Evolutionary conservation across 139 green algal species (phyloP).

Genomic region (Coccomyxa sp.): DNA sequence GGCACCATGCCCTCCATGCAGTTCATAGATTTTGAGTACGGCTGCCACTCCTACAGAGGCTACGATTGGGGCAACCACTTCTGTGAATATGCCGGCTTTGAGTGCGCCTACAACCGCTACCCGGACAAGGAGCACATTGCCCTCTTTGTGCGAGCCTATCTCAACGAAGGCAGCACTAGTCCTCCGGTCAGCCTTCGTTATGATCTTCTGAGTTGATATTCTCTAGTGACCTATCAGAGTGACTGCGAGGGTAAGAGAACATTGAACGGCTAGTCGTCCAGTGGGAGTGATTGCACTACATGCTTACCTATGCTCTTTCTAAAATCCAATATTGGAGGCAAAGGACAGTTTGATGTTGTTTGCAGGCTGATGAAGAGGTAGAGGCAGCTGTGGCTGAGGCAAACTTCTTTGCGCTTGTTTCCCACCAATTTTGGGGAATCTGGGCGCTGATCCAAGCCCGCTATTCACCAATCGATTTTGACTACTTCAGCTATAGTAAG

Average conservation of each 20-base stretch:
- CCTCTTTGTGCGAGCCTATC: slow-evolving; percentile 67
- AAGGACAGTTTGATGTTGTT: no score
- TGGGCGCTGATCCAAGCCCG: slow-evolving; percentile 80
- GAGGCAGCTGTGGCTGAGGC: slow-evolving; percentile 53
- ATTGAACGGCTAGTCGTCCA: no score
- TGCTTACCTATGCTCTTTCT: no score
- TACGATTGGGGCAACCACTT: slow-evolving; percentile 96
- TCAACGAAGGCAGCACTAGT: slow-evolving; percentile 23
- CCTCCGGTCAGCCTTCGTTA: not conserved
- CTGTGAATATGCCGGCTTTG: slow-evolving; percentile 94
- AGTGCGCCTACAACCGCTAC: slow-evolving; percentile 83
- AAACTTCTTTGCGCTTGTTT: slow-evolving; percentile 74
- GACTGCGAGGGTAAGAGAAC: no score
- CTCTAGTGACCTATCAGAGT: not conserved
- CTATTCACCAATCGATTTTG: slow-evolving; percentile 84
- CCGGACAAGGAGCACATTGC: slow-evolving; percentile 7
- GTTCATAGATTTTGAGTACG: slow-evolving; percentile 98
- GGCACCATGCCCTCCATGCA: slow-evolving; percentile 30
- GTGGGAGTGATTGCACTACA: no score
- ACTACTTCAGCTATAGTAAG: slow-evolving; percentile 74
- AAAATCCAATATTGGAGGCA: no score
- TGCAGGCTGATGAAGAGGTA: slow-evolving; percentile 30
- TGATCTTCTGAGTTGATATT: not conserved
- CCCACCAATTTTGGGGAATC: slow-evolving; percentile 91
- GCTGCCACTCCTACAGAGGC: slow-evolving; percentile 58